Base-by-base conservation (phyloP, 495 filamentous ascomycete species). In the Cercophora scortea region DNA sequence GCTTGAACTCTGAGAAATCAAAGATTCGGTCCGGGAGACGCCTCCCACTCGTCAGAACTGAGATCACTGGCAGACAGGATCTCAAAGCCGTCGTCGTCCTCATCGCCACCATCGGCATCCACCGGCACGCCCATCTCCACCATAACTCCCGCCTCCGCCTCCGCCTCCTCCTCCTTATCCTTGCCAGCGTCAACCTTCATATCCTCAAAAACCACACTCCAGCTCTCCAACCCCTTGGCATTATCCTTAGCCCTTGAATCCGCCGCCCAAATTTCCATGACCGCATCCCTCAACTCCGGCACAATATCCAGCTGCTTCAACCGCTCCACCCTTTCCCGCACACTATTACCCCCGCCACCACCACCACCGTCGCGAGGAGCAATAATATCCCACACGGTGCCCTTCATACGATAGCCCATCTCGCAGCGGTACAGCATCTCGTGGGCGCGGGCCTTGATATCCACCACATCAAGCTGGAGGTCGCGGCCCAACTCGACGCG, bases 231-330 rank as follows among this genome's bases (percentile, higher is more conserved):
- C 12, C 55, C 61, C 18, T 35, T 36, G 1, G 58, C 60, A 1
- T 13, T 51, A 6, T 56, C 62, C 17, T 45, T 7, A 0, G 55
- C 18, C 19, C 68, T 34, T 9, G 43, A 50, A 56, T 79, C 74
- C 5, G 76, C 73, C 19, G 66, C 53, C 49, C 77, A 63, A 49
- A 70, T 60, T 56, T 79, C 76, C 41, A 73, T 47, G 7, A 78
- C 50, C 6, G 73, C 71, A 38, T 66, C 66, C 40, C 70, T 59
- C 15, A 77, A 39, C 5, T 48, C 52, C 5, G 60, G 50, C 32
- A 71, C 61, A 12, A 73, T 59, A 16, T 61, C 60, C 52, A 74
- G 32, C 10, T 59, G 35, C 50, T 56, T 42, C 49, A 79, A 38
- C 42, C 61, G 58, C 45, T 63, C 59, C 8, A 76, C 58, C 41